Evolutionary conservation across 2,329 filamentous ascomycete genomes (phyloP), one percentile per base, ranked within the genome.

Genomic region (Diplocarpon mali): DNA sequence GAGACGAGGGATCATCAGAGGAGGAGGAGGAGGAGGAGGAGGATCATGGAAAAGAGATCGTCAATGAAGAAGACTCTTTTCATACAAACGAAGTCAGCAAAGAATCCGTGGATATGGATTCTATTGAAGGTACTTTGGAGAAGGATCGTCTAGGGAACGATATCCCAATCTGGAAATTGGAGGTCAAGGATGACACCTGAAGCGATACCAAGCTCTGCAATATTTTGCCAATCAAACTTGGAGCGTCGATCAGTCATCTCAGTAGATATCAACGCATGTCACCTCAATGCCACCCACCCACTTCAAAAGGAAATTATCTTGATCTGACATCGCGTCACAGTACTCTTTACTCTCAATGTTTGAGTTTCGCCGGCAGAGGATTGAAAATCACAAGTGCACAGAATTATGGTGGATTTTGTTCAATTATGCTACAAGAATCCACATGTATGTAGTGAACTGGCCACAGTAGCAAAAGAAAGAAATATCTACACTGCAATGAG

Each of bases 1-100:
- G 58, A 34, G 57, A 62, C 35, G 61, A 66, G 36, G 65, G 66
- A n/a, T 62, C 61, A 6, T 67, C 64, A 2, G 65, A 65, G 3
- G 63, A 54, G 3, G 55, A 53, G 2, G 59, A 57, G 5, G 57
- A 58, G 1, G 61, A 60, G 5, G 58, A 62, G 0, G 61, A 63
- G 1, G 61, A 60, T 1, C 61, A 59, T 7, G 55, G 56, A 11
- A 56, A 60, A 5, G 57, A 60, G 1, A 52, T 58, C 5, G 29
- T 16, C n/a, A 50, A 52, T 3, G 60, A 62, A 2, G 57, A 58
- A 2, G 64, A 64, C 20, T 24, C 7, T 2, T 60, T 59, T 2
- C 61, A 64, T 2, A 60, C 58, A 2, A 61, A 55, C 54, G 35
- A 41, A 34, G 28, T 32, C 8, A 35, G 20, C 35, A 16, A 38